These are phyloP conservation scores for Bassia scoparia DNA, from an alignment of 148 eudicot species.

Conservation along the genomic window DNA sequence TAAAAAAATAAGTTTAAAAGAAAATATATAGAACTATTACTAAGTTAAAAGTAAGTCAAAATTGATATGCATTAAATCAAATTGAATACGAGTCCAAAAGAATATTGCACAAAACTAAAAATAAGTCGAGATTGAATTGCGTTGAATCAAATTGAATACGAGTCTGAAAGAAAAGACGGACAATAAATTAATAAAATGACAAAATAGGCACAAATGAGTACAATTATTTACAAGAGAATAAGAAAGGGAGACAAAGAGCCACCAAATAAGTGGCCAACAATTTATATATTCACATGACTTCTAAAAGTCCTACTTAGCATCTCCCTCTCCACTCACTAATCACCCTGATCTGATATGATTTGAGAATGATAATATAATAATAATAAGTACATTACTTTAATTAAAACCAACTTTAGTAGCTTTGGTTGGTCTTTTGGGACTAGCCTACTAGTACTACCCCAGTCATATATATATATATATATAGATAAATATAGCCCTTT, in stretches of 20 bases:
- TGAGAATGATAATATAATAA: too few species aligned
- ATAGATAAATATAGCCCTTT: constrained; percentile 11
- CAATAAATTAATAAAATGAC: background rate
- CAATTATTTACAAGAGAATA: background rate
- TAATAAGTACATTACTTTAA: too few species aligned
- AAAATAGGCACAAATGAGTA: background rate
- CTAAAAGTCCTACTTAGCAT: constrained; percentile 13
- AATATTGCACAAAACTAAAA: too few species aligned
- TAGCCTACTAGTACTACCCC: constrained; percentile 6
- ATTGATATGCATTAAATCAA: too few species aligned
- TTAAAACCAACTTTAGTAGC: constrained; percentile 22
- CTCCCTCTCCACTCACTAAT: background rate
- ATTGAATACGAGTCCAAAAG: too few species aligned
- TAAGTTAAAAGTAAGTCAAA: too few species aligned
- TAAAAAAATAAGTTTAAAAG: too few species aligned
- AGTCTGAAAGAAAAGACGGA: too few species aligned
- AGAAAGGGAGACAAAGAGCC: background rate
- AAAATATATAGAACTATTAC: too few species aligned
- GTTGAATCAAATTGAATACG: too few species aligned
- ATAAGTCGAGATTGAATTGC: too few species aligned
- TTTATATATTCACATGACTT: constrained; percentile 14
- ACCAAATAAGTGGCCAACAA: background rate
- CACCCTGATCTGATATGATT: too few species aligned
- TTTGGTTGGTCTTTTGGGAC: constrained; percentile 18
- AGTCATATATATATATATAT: constrained; percentile 4